These are phyloP conservation scores for Poterioochromonas sp. DNA, from an alignment of 352 stramenopile genomes.

Conservation along the genomic window DNA sequence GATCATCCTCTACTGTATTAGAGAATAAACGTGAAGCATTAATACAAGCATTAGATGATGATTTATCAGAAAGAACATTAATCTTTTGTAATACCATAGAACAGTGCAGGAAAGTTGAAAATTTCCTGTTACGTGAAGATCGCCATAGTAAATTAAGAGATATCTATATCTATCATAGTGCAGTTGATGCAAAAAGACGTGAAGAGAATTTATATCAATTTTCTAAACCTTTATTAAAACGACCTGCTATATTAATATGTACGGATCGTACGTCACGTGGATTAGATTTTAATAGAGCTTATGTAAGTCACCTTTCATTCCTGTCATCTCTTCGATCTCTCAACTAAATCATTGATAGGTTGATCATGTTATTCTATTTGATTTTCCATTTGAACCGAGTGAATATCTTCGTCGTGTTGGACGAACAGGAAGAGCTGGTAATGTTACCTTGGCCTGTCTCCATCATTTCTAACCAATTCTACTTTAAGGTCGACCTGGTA, in stretches of 20 bases:
- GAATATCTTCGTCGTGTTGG: constrained; percentile 33
- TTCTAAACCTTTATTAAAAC: constrained; percentile 19
- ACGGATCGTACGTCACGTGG: constrained; percentile 30
- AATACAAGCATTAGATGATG: constrained; percentile 3
- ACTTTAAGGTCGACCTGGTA: constrained; percentile 5
- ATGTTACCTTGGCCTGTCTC: no score
- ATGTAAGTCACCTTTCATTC: not conserved
- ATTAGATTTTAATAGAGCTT: constrained; percentile 31
- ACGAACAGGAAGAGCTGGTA: constrained; percentile 30
- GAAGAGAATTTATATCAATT: constrained; percentile 16
- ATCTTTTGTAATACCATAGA: constrained; percentile 37
- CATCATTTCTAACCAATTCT: not conserved
- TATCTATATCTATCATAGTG: constrained; percentile 21
- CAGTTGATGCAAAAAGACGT: constrained; percentile 5
- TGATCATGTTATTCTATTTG: constrained; percentile 38
- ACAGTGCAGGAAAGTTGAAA: constrained; percentile 28
- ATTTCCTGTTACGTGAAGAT: constrained; percentile 20
- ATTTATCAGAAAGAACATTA: not conserved
- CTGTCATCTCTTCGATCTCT: not conserved
- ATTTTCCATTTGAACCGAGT: constrained; percentile 31
- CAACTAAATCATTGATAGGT: not conserved
- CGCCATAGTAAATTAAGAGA: not conserved
- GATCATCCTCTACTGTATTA: not conserved
- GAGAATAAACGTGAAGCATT: constrained; percentile 32
- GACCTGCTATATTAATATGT: constrained; percentile 31